Evolutionary conservation across 352 stramenopile genomes (phyloP), one percentile per base, ranked within the genome.

Genomic region (Phytophthora citrophthora): DNA sequence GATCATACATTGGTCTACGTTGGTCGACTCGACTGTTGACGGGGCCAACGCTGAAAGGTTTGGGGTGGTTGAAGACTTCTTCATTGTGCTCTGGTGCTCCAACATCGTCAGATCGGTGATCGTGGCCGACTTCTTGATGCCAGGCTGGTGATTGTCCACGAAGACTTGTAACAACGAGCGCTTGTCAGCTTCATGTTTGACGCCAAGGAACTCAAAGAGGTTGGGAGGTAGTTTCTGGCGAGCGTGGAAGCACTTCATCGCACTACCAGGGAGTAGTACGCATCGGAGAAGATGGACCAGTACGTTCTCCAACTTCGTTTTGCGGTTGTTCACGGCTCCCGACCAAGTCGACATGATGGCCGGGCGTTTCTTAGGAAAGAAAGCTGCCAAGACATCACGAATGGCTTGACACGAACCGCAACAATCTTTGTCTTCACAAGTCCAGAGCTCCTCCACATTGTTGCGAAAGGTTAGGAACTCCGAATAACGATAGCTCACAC

Each of bases 81-180:
- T 75, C 61, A 71, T 68, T 16, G 7, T 59, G 43, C 62, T 60
- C 39, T 72, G 55, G 15, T 51, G 47, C 47, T 76, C 56, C 34
- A 72, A 65, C 53, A 74, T 75, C 1, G 72, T 57, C 27, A 70
- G 44, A 24, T 72, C 65, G 1, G 66, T 73, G 4, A 32, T 62
- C 6, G 67, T 71, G 5, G 50, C 54, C 5, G 46, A 70, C 15
- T 76, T 81, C 45, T 79, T 79, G 20, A 79, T 65, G 12, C 61
- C 41, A 1, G 45, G 27, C 16, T 84, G 61, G 59, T 65, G 74
- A 60, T 81, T 86, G 54, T 91, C 82, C 40, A 89, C 76, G 50
- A 79, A 89, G 29, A 89, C 75, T 71, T 91, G 80, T 0, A 91
- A 61, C 55, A 91, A 55, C 41, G 82, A 89, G 23, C 82, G 82